Evolutionary conservation across 2,329 filamentous ascomycete genomes (phyloP).

Genomic region (Thyridium curvatum): DNA sequence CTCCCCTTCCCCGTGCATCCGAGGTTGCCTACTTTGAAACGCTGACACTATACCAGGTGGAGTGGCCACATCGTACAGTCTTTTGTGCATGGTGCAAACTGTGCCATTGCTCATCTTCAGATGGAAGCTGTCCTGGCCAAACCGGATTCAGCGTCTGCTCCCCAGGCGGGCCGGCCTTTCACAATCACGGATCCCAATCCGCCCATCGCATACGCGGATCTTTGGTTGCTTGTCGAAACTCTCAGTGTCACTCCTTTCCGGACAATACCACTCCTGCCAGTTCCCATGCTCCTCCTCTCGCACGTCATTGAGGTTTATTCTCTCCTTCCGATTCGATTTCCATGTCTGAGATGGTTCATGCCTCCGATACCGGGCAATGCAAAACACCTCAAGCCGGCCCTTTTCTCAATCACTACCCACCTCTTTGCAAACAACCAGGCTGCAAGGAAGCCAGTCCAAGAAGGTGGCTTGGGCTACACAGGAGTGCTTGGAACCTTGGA

Average conservation of each 20-base stretch:
- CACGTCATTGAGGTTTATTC: slow-evolving; percentile 29
- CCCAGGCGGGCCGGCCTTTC: slow-evolving; percentile 30
- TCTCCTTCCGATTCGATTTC: slow-evolving; percentile 19
- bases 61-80: slow-evolving; percentile 28
- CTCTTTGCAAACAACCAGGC: slow-evolving; percentile 27
- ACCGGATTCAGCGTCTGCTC: slow-evolving; percentile 12
- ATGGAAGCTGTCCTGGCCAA: slow-evolving; percentile 30
- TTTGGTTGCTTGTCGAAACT: slow-evolving; percentile 25
- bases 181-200: slow-evolving; percentile 34
- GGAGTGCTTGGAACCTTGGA: slow-evolving; percentile 31
- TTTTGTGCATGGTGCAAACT: slow-evolving; percentile 34
- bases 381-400: slow-evolving; percentile 28
- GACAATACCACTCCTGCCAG: slow-evolving; percentile 21
- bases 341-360: slow-evolving; percentile 15
- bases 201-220: slow-evolving; percentile 28
- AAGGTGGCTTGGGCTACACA: slow-evolving; percentile 31
- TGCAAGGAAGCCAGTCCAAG: slow-evolving; percentile 18
- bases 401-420: slow-evolving; percentile 34
- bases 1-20: background rate
- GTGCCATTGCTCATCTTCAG: slow-evolving; percentile 31
- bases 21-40: too few species aligned
- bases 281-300: slow-evolving; percentile 26
- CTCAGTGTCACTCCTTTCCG: slow-evolving; percentile 28
- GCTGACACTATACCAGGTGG: slow-evolving; percentile 26
- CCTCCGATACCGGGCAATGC: slow-evolving; percentile 24